These are phyloP conservation scores for Skeletonema menzelii DNA, from an alignment of 108 stramenopile species.

Conservation along the genomic window DNA sequence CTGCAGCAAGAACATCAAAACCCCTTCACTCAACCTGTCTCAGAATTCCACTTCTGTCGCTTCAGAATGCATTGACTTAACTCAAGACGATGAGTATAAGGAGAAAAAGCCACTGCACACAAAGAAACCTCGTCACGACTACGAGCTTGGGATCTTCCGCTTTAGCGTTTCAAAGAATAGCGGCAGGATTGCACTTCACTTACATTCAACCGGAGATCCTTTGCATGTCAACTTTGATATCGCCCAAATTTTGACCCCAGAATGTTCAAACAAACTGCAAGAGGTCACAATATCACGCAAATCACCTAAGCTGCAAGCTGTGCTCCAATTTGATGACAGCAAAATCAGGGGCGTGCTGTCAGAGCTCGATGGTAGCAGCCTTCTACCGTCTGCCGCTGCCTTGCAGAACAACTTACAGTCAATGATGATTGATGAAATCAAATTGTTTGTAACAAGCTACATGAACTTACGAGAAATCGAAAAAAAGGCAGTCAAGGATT, in stretches of 20 bases:
- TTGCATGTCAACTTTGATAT: conserved; percentile 61
- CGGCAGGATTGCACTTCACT: conserved; percentile 60
- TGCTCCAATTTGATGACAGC: conserved; percentile 38
- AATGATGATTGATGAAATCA: conserved; percentile 47
- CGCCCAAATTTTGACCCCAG: conserved; percentile 46
- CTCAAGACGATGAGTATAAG: neutral
- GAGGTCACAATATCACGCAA: conserved; percentile 27
- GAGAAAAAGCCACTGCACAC: neutral
- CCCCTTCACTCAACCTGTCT: neutral
- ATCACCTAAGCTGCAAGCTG: neutral
- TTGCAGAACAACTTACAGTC: neutral
- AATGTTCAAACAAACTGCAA: conserved; percentile 40
- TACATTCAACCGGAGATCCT: conserved; percentile 23
- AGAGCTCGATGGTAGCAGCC: conserved; percentile 2
- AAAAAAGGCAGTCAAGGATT: conserved; percentile 56
- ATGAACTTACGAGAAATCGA: conserved; percentile 58
- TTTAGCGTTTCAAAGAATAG: conserved; percentile 69
- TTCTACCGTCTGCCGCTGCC: neutral
- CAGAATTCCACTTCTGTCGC: neutral
- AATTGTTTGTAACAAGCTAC: conserved; percentile 51
- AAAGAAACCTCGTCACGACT: neutral
- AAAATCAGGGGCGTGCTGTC: conserved; percentile 28
- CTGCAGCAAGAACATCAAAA: neutral
- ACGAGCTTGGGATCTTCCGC: conserved; percentile 13
- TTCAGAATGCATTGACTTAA: neutral